Evolutionary conservation across 1,139 yeast species (phyloP).

Genomic region (Blastobotrys petasosporus): DNA sequence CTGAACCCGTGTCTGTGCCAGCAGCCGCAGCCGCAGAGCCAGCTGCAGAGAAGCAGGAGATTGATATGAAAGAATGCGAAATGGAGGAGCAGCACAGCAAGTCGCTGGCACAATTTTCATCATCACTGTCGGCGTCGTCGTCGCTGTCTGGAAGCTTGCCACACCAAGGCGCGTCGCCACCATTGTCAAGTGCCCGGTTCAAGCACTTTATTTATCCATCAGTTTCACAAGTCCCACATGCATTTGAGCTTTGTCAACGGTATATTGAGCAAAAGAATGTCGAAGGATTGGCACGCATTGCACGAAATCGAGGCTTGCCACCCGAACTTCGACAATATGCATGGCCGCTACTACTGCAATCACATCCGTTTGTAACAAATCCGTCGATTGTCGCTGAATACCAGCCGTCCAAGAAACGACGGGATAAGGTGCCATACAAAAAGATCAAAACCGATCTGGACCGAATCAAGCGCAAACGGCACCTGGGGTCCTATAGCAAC

Average conservation of each 20-base stretch:
- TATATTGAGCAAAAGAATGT: conserved; percentile 50
- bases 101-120: conserved; percentile 24
- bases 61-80: not conserved
- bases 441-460: no score
- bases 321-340: conserved; percentile 70
- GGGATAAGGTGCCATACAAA: no score
- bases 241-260: conserved; percentile 30
- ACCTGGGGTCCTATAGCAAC: conserved; percentile 24
- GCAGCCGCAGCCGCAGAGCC: no score
- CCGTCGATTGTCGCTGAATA: conserved; percentile 63
- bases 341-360: conserved; percentile 78
- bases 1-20: no score
- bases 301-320: conserved; percentile 81
- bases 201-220: conserved; percentile 36
- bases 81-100: not conserved
- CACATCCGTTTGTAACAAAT: conserved; percentile 76
- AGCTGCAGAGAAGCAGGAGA: no score
- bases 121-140: conserved; percentile 29
- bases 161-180: conserved; percentile 20
- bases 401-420: conserved; percentile 14
- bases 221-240: conserved; percentile 32
- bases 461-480: conserved; percentile 10
- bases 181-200: conserved; percentile 30
- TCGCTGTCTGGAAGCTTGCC: conserved; percentile 14
- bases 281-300: conserved; percentile 68